Percentiles rank a stretch among this genome's conserved stretches.
These are phyloP conservation scores for Gamsiella multidivaricata DNA, from an alignment of 192 early-diverging fungal genomes.

Conservation along the genomic window DNA sequence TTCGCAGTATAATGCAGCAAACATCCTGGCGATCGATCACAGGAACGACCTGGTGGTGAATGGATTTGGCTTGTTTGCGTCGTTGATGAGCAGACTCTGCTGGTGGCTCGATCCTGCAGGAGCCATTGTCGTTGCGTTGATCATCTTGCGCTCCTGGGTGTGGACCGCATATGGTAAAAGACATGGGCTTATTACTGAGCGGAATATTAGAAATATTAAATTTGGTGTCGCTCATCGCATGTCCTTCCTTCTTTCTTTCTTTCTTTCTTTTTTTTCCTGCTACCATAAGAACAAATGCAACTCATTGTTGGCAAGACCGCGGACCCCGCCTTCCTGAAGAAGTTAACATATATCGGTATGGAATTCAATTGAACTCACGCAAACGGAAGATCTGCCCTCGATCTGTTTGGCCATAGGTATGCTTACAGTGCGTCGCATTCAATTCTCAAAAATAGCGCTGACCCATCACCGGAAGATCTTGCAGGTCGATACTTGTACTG, in stretches of 20 bases:
- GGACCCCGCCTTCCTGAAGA: constrained; percentile 80
- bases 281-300: constrained; percentile 71
- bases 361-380: too few species aligned
- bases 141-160: constrained; percentile 79
- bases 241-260: too few species aligned
- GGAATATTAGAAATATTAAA: too few species aligned
- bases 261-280: not conserved
- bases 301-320: constrained; percentile 89
- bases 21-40: constrained; percentile 78
- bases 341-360: constrained; percentile 81
- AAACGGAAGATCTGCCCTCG: too few species aligned
- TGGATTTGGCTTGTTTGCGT: constrained; percentile 74
- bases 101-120: constrained; percentile 83
- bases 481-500: constrained; percentile 83
- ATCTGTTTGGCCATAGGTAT: too few species aligned
- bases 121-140: constrained; percentile 73
- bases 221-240: too few species aligned
- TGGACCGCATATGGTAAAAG: constrained; percentile 67
- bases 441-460: too few species aligned
- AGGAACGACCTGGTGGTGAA: constrained; percentile 83
- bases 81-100: constrained; percentile 68
- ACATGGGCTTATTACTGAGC: not conserved
- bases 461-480: constrained; percentile 76
- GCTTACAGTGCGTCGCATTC: too few species aligned
- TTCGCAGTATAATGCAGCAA: constrained; percentile 69